A percentile compares a stretch with the other conserved stretches of the same genome.
Evolutionary conservation across 2,329 filamentous ascomycete species (phyloP).

Genomic region (Fusarium sp.): DNA sequence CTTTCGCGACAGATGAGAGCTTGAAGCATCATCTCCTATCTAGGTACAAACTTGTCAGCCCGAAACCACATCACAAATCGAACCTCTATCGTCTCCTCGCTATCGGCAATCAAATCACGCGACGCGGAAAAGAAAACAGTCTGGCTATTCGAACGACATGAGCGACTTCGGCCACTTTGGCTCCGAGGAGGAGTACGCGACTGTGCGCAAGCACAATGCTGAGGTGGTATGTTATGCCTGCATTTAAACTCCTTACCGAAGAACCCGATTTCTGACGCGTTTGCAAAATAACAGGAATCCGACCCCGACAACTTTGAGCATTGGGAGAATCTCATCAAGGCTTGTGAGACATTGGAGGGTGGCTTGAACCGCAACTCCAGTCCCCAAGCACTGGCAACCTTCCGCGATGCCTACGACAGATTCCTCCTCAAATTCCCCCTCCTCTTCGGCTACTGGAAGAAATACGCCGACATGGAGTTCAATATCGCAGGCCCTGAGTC

Average conservation of each 20-base stretch:
- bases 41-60: conserved; percentile 36
- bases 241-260: not conserved
- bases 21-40: conserved; percentile 40
- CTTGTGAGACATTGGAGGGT: conserved; percentile 86
- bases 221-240: conserved; percentile 71
- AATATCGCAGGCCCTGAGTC: conserved; percentile 96
- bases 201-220: conserved; percentile 80
- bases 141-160: conserved; percentile 59
- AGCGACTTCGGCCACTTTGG: conserved; percentile 77
- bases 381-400: conserved; percentile 88
- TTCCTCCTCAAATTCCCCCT: conserved; percentile 95
- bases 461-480: conserved; percentile 98
- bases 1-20: conserved; percentile 43
- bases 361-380: conserved; percentile 97
- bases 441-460: conserved; percentile 99
- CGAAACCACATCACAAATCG: conserved; percentile 14
- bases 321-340: conserved; percentile 92
- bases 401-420: conserved; percentile 88
- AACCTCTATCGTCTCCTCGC: conserved; percentile 1
- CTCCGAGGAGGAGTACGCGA: conserved; percentile 82
- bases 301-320: conserved; percentile 92
- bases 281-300: conserved; percentile 57
- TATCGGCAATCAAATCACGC: conserved; percentile 27
- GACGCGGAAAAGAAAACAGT: conserved; percentile 10
- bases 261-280: conserved; percentile 37